Conservation (phyloP, 2,329 filamentous ascomycete genomes). For the Cercospora nicotianae region DNA sequence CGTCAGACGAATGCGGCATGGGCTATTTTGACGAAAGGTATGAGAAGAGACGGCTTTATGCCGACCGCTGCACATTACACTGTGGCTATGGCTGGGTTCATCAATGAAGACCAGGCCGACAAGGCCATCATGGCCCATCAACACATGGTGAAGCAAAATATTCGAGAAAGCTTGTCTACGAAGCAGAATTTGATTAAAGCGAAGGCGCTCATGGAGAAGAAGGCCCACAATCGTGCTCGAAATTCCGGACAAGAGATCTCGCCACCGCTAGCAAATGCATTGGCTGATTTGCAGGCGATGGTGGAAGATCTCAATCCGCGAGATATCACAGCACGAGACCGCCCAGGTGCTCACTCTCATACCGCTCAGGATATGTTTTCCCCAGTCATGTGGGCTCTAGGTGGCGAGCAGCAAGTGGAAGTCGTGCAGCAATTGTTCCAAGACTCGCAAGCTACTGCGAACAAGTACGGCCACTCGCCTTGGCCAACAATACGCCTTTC, state of each 20-base stretch:
- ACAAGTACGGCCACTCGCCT: constrained; percentile 8
- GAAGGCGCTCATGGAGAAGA: constrained; percentile 5
- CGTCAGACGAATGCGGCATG: constrained; percentile 58
- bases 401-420: constrained; percentile 29
- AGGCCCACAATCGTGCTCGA: not conserved
- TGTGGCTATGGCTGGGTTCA: constrained; percentile 54
- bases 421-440: constrained; percentile 58
- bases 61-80: constrained; percentile 55
- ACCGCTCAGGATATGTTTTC: constrained; percentile 8
- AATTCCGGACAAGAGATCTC: not conserved
- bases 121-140: constrained; percentile 54
- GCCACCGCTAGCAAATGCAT: not conserved
- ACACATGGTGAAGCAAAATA: constrained; percentile 43
- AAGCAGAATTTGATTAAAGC: constrained; percentile 9
- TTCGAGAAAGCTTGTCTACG: constrained; percentile 40
- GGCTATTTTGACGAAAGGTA: constrained; percentile 53
- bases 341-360: not conserved
- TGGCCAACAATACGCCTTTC: constrained; percentile 48
- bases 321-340: not conserved
- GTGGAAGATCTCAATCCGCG: constrained; percentile 1
- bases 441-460: constrained; percentile 45
- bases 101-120: constrained; percentile 43
- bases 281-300: not conserved
- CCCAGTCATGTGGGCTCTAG: constrained; percentile 9
- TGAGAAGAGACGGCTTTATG: constrained; percentile 49